Conservation (phyloP, 2,329 filamentous ascomycete genomes). For the Penicillium sp. region DNA sequence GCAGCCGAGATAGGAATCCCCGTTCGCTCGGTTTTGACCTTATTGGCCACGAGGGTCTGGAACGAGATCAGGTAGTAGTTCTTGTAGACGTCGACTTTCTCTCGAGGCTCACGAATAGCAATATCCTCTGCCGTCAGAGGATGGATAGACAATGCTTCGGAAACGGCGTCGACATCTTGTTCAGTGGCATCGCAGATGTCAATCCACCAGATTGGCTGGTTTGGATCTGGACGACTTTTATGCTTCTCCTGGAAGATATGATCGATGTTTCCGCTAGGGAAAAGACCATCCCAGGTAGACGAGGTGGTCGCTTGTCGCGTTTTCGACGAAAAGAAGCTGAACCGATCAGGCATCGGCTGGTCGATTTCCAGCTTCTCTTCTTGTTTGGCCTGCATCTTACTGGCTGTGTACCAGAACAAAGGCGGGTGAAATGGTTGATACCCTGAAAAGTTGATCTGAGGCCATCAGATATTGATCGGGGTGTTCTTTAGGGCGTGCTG, state of each 20-base stretch:
- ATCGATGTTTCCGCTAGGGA: slow-evolving; percentile 12
- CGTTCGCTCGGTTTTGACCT: slow-evolving; percentile 65
- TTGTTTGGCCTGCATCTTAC: slow-evolving; percentile 1
- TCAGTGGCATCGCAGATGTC: slow-evolving; percentile 85
- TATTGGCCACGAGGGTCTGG: slow-evolving; percentile 74
- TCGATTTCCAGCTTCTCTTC: slow-evolving; percentile 19
- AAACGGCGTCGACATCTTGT: slow-evolving; percentile 79
- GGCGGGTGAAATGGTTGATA: neutral
- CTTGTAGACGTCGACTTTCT: slow-evolving; percentile 95
- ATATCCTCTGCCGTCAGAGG: slow-evolving; percentile 95
- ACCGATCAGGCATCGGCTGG: slow-evolving; percentile 65
- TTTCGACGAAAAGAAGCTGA: slow-evolving; percentile 93
- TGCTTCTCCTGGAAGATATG: slow-evolving; percentile 15
- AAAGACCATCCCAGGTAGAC: slow-evolving; percentile 22
- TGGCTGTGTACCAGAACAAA: neutral
- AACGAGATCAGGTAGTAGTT: slow-evolving; percentile 98
- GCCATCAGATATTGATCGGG: slow-evolving; percentile 1
- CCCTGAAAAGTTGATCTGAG: neutral
- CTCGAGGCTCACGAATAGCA: slow-evolving; percentile 84
- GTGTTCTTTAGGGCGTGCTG: neutral
- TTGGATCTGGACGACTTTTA: slow-evolving; percentile 10
- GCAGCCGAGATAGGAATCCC: slow-evolving; percentile 83
- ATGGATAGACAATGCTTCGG: slow-evolving; percentile 89
- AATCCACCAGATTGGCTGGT: slow-evolving; percentile 78
- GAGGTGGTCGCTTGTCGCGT: slow-evolving; percentile 54